Percentiles rank a stretch among this genome's conserved stretches.
phyloP scores from a whole-genome alignment of 306 rosid genomes.

The Vigna nakashimae region DNA sequence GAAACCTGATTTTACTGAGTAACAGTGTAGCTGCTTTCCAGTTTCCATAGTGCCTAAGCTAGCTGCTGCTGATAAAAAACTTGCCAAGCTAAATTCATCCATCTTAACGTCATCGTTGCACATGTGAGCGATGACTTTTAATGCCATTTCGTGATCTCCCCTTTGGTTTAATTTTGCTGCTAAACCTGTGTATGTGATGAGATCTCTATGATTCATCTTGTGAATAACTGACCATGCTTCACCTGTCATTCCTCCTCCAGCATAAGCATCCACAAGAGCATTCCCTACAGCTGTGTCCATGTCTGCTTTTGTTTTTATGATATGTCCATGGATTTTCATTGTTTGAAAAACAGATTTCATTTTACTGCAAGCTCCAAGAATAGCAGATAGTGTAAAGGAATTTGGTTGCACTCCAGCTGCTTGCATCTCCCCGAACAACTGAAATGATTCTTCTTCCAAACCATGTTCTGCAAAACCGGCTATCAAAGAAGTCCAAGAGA shows the following conservation, averaged over 20 bases:
- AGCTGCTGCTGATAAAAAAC: conserved; percentile 76
- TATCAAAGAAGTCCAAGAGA: conserved; percentile 78
- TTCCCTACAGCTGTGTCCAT: conserved; percentile 60
- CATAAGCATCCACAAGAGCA: conserved; percentile 81
- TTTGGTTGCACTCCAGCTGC: conserved; percentile 64
- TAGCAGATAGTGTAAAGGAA: conserved; percentile 59
- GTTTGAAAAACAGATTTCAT: conserved; percentile 52
- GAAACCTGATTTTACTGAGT: conserved; percentile 63
- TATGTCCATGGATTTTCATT: conserved; percentile 59
- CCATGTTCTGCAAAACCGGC: conserved; percentile 68
- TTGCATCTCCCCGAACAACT: conserved; percentile 60
- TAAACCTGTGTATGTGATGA: conserved; percentile 69
- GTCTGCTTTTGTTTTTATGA: conserved; percentile 58
- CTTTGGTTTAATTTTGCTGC: conserved; percentile 63
- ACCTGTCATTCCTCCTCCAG: conserved; percentile 56
- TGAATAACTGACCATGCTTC: conserved; percentile 60
- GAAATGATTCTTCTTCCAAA: conserved; percentile 57
- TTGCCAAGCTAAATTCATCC: conserved; percentile 68
- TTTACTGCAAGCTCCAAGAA: conserved; percentile 60
- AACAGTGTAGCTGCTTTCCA: conserved; percentile 71
- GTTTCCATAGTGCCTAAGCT: conserved; percentile 59
- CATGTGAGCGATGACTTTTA: conserved; percentile 57
- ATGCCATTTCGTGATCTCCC: conserved; percentile 61
- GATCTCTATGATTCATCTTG: conserved; percentile 60
- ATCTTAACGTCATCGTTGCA: conserved; percentile 54